Evolutionary conservation across 2,329 filamentous ascomycete species (phyloP).

Genomic region (Stenocarpella maydis): DNA sequence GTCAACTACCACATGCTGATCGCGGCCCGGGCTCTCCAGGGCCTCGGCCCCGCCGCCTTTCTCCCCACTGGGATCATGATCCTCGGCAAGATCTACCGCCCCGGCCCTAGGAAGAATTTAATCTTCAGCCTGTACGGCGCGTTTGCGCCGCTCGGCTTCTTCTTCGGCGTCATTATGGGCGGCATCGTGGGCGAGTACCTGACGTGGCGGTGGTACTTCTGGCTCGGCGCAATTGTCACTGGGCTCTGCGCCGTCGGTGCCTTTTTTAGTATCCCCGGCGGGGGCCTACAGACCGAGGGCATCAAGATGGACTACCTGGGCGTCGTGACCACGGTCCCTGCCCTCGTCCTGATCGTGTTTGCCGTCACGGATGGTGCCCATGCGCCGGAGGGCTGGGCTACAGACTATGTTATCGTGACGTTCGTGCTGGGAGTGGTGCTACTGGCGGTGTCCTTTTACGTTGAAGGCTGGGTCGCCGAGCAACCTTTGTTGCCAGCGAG

Average conservation of each 20-base stretch:
- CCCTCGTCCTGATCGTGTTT: constrained; percentile 75
- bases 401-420: constrained; percentile 73
- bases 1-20: constrained; percentile 74
- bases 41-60: constrained; percentile 76
- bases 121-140: constrained; percentile 68
- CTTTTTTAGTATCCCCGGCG: constrained; percentile 50
- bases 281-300: constrained; percentile 38
- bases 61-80: constrained; percentile 75
- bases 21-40: constrained; percentile 76
- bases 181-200: constrained; percentile 68
- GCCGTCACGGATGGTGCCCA: constrained; percentile 78
- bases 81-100: constrained; percentile 72
- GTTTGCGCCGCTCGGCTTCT: constrained; percentile 66
- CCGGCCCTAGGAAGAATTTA: constrained; percentile 75
- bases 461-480: constrained; percentile 75
- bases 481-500: constrained; percentile 75
- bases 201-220: constrained; percentile 76
- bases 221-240: constrained; percentile 59
- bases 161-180: constrained; percentile 71
- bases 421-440: constrained; percentile 70
- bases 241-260: constrained; percentile 57
- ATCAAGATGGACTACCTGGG: constrained; percentile 75
- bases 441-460: constrained; percentile 68
- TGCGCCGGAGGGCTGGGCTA: constrained; percentile 74
- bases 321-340: constrained; percentile 66